Conservation (phyloP, 2,329 filamentous ascomycete genomes). For the Ustilaginoidea virens region DNA sequence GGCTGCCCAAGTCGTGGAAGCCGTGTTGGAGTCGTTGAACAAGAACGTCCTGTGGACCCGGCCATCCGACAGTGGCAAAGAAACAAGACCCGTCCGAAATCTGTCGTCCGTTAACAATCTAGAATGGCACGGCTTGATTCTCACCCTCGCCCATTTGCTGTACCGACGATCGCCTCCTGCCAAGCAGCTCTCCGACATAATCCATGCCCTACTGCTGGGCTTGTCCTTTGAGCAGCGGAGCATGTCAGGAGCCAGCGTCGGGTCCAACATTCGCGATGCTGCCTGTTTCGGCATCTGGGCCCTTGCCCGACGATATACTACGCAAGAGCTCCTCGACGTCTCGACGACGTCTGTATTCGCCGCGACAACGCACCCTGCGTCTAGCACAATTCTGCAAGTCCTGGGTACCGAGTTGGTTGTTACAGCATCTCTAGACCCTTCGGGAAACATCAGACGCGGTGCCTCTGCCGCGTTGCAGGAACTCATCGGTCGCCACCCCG, state of each 20-base stretch:
- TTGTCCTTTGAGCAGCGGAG: constrained; percentile 81
- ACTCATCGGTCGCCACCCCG: constrained; percentile 80
- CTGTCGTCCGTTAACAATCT: constrained; percentile 64
- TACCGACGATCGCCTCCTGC: constrained; percentile 71
- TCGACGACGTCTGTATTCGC: constrained; percentile 29
- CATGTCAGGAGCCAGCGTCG: constrained; percentile 69
- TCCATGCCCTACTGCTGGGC: constrained; percentile 63
- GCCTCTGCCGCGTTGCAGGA: constrained; percentile 91
- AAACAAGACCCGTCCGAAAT: constrained; percentile 31
- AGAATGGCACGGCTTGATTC: constrained; percentile 82
- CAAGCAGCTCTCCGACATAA: constrained; percentile 52
- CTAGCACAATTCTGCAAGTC: constrained; percentile 49
- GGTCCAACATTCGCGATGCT: constrained; percentile 84
- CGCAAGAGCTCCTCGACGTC: constrained; percentile 55
- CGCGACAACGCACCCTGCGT: constrained; percentile 19
- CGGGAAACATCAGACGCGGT: constrained; percentile 84
- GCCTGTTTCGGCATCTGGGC: constrained; percentile 96
- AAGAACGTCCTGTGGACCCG: constrained; percentile 40
- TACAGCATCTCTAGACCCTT: constrained; percentile 71
- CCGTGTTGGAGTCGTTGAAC: constrained; percentile 57
- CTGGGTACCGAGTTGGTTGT: constrained; percentile 70
- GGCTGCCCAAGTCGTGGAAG: constrained; percentile 76
- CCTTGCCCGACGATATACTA: constrained; percentile 72
- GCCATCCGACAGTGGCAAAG: constrained; percentile 15
- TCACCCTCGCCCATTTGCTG: constrained; percentile 74